Percentiles rank a stretch among this genome's conserved stretches.
Evolutionary conservation across 306 rosid genomes (phyloP).

Genomic region (Pterocarpus macrocarpus): DNA sequence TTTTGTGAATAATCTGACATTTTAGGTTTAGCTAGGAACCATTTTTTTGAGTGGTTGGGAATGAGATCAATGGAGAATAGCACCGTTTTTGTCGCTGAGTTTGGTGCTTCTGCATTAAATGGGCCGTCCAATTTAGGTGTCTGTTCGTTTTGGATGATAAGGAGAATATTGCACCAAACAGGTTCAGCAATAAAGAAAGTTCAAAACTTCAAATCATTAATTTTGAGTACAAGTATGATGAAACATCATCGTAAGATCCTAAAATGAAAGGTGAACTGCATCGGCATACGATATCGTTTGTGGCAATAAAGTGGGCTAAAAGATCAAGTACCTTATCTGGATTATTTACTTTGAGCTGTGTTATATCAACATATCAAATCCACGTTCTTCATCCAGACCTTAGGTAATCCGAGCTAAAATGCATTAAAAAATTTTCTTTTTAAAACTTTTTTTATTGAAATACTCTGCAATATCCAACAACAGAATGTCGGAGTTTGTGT

Average conservation of each 20-base stretch:
- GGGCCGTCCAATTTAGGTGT: neutral
- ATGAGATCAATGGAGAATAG: neutral
- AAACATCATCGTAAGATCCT: neutral
- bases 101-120: neutral
- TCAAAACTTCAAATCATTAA: neutral
- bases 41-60: constrained; percentile 14
- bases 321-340: too few species aligned
- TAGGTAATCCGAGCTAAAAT: too few species aligned
- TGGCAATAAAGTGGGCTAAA: neutral
- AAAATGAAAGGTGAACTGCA: neutral
- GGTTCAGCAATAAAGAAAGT: too few species aligned
- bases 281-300: neutral
- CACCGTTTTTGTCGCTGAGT: constrained; percentile 29
- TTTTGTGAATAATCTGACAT: neutral
- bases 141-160: neutral
- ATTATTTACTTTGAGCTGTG: too few species aligned
- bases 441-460: too few species aligned
- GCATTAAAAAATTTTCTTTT: too few species aligned
- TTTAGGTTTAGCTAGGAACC: neutral
- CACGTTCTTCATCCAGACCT: too few species aligned
- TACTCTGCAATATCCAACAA: too few species aligned
- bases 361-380: too few species aligned
- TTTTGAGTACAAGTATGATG: neutral
- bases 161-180: neutral
- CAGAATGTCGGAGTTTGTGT: too few species aligned